Evolutionary conservation across 352 stramenopile genomes (phyloP), one percentile per base, ranked within the genome.

Genomic region (Phytophthora litchii): DNA sequence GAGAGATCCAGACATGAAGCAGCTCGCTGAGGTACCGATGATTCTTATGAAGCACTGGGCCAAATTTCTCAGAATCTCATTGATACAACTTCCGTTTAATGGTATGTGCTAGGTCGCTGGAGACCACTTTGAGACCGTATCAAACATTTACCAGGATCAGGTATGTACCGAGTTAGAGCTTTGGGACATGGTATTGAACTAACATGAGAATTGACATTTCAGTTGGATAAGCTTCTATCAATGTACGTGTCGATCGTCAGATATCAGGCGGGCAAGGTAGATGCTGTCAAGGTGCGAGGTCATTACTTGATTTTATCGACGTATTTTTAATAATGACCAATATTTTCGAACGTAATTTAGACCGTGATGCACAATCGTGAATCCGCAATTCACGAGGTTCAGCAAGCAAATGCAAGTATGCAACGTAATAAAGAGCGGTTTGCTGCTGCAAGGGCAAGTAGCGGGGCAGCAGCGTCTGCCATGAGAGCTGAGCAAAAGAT

Each of bases 401-500:
- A 94, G 49, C 78, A 93, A 80, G 84, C 86, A n/a, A 95, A 91
- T 67, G 82, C 83, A 4, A 94, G 82, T 50, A 95, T 95, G 86
- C 86, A 95, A 53, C 69, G 86, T 34, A 95, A 95, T 62, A 95
- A 95, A 72, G 86, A 95, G 56, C 76, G 85, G 0, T 95, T 95
- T 63, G 86, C 86, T 14, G 86, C 86, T 52, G 86, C 86, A 12
- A 78, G 86, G 25, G 86, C 86, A 25, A 95, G 86, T 59, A 95
- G 84, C 52, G 86, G 86, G 1, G 85, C 86, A 46, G 86, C 86
- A 14, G 86, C 84, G 21, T 95, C 86, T 51, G 86, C 86, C 5
- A 94, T 95, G 84, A 78, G 83, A 52, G 86, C 86, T 11, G 86
- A 95, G 53, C 86, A 95, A 34, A 94, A 95, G 56, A 93, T 95